Evolutionary conservation across 1,139 yeast genomes (phyloP).

Genomic region (Pichiaceae sp.): DNA sequence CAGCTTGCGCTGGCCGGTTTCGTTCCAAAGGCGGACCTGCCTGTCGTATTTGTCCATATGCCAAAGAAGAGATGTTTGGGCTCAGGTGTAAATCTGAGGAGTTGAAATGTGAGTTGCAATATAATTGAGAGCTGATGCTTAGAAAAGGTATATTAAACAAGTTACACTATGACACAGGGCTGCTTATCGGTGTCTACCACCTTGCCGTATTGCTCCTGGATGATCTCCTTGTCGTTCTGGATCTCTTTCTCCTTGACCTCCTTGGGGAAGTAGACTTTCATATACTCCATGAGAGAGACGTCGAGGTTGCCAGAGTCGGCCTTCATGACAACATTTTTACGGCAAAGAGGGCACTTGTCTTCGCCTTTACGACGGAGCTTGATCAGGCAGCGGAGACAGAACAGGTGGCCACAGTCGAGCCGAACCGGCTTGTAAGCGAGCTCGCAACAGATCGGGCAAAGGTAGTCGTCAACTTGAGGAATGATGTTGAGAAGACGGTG

Average conservation of each 20-base stretch:
- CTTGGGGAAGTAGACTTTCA: constrained; percentile 55
- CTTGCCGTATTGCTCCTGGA: constrained; percentile 29
- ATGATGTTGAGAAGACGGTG: constrained; percentile 44
- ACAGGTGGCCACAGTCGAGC: constrained; percentile 54
- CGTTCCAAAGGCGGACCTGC: constrained; percentile 84
- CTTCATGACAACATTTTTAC: constrained; percentile 42
- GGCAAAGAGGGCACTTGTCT: constrained; percentile 61
- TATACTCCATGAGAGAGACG: constrained; percentile 37
- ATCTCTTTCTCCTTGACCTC: constrained; percentile 56
- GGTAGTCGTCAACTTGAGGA: constrained; percentile 69
- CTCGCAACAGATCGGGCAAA: constrained; percentile 64
- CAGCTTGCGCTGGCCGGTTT: constrained; percentile 61
- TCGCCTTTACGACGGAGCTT: constrained; percentile 52
- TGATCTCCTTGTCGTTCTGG: constrained; percentile 50
- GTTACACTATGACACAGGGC: constrained; percentile 3
- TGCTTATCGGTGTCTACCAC: constrained; percentile 4
- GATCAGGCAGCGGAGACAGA: constrained; percentile 65
- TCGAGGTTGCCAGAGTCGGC: constrained; percentile 62
- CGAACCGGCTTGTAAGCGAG: constrained; percentile 67
- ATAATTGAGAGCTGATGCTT: background rate
- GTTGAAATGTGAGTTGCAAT: no score
- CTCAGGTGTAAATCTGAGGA: background rate
- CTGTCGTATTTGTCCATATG: constrained; percentile 57
- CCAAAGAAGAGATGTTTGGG: background rate
- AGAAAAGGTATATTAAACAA: background rate